Base-by-base conservation (phyloP, 805 yeast genomes). In the Starmerella tilneyi region DNA sequence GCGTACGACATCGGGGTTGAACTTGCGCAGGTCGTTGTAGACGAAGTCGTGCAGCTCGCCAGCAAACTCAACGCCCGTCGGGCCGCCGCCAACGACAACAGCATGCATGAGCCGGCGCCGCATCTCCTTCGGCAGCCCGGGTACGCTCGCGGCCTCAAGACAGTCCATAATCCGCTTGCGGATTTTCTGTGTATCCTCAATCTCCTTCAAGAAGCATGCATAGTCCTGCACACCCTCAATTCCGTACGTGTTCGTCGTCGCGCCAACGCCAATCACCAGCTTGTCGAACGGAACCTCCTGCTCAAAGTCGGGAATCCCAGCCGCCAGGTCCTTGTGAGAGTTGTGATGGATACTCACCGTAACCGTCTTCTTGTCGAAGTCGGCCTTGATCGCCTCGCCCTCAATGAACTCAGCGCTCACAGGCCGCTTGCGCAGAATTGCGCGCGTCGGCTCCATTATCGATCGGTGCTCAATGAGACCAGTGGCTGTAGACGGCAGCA, bases 31-130 rank as follows among this genome's bases (percentile, higher is more conserved):
- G 66, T 88, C 97, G 65, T 88, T 94, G 64, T 83, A 86, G 51
- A 86, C 82, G 67, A 84, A 89, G 66, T 88, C 97, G 68, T 83
- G 94, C 57, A 88, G 70, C 68, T 89, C 96, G 60, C 94, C 97
- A 55, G 96, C 96, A 58, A 86, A 82, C 69, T 86, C 96, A 51
- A 88, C 96, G 70, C 97, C 97, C 35, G 97, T 88, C 63, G 97
- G 96, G 53, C 97, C 97, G 67, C 96, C 97, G 59, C 97, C 97
- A 56, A 92, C 94, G 51, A 89, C 94, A 51, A 89, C 89, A 57
- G 86, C 79, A 51, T 80, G 81, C 62, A 88, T 74, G 58, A 89
- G 73, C 64, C 94, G 77, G 67, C 78, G 75, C 67, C 96, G 78
- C 63, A 84, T 94, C 17, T 79, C 78, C 55, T 77, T 84, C 50